Base-by-base conservation (phyloP, 2,329 filamentous ascomycete species). In the Alternaria viburni region DNA sequence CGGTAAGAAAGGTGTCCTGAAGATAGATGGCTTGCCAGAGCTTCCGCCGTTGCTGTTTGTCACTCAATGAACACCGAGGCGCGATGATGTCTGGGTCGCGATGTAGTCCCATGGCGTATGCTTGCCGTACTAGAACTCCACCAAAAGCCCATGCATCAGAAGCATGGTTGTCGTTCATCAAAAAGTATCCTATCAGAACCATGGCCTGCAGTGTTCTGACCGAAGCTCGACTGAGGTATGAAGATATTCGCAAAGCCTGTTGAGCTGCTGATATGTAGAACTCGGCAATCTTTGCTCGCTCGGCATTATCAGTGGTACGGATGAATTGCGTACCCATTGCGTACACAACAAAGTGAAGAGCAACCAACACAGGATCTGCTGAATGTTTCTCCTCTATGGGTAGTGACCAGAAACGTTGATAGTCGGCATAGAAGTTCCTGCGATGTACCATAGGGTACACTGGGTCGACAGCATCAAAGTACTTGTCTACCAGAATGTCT, bases 161-260 rank as follows among this genome's bases (percentile, higher is more conserved):
- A 5, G 91, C 91, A 71, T 94, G 91, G 71, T 93, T 93, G 77
- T 95, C 91, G 72, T 95, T 95, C 82, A 94, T 93, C 36, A 95
- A 83, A 70, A 95, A 95, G 74, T 94, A 94, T 0, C 89, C 89
- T 62, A 93, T 89, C n/a, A 95, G 80, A 0, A 93, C 89, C 91
- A 94, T 94, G 47, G 92, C 88, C 77, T 93, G 91, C 30, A 94
- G 88, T 1, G 91, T 91, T 23, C 88, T 84, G 54, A 93, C 84
- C 0, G 90, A 92, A 2, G 91, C 90, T 47, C 88, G 88, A 77
- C 91, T 93, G 4, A 94, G 84, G 71, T 93, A 95, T 0, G 90
- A 93, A 60, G 88, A 90, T 73, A 93, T 87, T 3, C 91, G 86
- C 46, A 95, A 80, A 0, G 91, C 89, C 79, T 94, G 92, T 70